Evolutionary conservation across 148 eudicot species (phyloP), one percentile per base, ranked within the genome.

Genomic region (Chenopodium quinoa): DNA sequence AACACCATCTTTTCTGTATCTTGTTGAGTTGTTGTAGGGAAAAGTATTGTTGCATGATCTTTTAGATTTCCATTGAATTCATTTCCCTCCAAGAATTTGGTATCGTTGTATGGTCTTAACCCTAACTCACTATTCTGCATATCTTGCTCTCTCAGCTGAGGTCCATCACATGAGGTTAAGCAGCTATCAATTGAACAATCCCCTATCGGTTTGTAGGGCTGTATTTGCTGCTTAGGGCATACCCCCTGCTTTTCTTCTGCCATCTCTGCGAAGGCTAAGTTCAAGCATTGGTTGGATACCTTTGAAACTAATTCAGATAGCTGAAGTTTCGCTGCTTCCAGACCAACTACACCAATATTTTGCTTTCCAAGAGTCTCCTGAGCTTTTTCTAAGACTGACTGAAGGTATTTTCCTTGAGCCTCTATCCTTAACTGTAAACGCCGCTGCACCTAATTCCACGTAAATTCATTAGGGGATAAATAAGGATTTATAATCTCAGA

Each of bases 351-450:
- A 12, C 95, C 98, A 54, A 89, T 81, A 76, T 94, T 89, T 69
- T 94, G 97, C 84, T 86, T 90, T 71, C 93, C 97, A 4, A 94
- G 91, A 1, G 98, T 93, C 56, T 94, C 94, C 75, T 93, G 92
- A 54, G 98, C 98, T 80, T 93, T 94, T 83, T 94, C 98, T 27
- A 94, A 82, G 73, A 94, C 94, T 16, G 93, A 75, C 68, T 94
- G 98, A 71, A 94, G 88, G 86, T 94, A 93, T 83, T 91, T 94
- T 31, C 97, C 98, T 86, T 94, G 98, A 72, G 97, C 95, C 75
- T 94, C 98, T 81, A 94, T 94, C 20, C 95, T 90, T 20, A 93
- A 86, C 81, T 94, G 98, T 65, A 94, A 85, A 86, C 93, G 98
- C 69, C 94, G 84, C 78, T 94, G 98, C 77, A 94, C 98, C 98